Conservation (phyloP, 768 basidiomycete species). For the Auricularia auricula-judae region DNA sequence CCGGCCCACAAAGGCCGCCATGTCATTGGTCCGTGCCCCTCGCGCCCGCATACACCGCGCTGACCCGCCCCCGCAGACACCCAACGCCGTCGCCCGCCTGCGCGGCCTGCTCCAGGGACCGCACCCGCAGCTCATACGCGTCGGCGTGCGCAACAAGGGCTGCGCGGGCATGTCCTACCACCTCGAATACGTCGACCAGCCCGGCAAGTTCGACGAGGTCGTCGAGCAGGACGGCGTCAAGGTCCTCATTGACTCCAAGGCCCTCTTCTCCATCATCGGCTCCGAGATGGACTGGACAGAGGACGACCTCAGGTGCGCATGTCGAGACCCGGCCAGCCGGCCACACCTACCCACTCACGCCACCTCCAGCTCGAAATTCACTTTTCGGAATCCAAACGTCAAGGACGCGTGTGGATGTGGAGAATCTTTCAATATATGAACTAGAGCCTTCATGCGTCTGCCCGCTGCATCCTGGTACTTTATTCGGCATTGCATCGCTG, state of each 20-base stretch:
- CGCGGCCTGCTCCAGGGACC: constrained; percentile 66
- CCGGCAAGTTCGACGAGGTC: constrained; percentile 89
- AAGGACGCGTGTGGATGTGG: constrained; percentile 93
- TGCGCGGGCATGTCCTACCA: constrained; percentile 89
- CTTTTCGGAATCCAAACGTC: constrained; percentile 86
- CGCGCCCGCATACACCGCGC: constrained; percentile 1
- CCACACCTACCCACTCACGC: not conserved
- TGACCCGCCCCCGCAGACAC: constrained; percentile 43
- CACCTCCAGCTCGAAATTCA: constrained; percentile 56
- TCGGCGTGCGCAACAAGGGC: constrained; percentile 94
- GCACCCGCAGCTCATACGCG: constrained; percentile 83
- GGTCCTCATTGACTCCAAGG: constrained; percentile 93
- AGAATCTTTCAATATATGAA: constrained; percentile 57
- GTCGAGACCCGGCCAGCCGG: not conserved
- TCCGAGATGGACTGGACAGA: constrained; percentile 99
- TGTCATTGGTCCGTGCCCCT: constrained; percentile 48
- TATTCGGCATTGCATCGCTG: not conserved
- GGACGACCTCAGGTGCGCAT: constrained; percentile 63
- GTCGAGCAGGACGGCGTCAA: constrained; percentile 91
- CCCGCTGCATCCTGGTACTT: not conserved
- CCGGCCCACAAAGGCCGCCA: constrained; percentile 63
- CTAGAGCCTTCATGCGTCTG: not conserved
- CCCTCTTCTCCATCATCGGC: constrained; percentile 94
- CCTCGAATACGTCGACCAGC: constrained; percentile 86
- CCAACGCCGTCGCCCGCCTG: constrained; percentile 63